phyloP scores from a whole-genome alignment of 1,139 yeast genomes.

The Protomyces inundatus region DNA sequence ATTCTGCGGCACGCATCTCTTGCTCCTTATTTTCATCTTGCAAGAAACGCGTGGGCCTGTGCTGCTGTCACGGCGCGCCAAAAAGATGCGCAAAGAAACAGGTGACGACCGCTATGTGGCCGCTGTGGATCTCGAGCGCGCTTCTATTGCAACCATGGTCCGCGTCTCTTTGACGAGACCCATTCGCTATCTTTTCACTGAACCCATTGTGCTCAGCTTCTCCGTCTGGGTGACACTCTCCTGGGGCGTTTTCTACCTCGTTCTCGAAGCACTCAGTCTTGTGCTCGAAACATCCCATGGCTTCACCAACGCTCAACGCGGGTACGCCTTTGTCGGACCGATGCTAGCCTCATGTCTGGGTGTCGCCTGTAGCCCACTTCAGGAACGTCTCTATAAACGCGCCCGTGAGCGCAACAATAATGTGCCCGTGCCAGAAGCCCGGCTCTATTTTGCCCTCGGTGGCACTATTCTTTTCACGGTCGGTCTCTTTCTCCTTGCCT shows the following conservation, averaged over 20 bases:
- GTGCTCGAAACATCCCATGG: constrained; percentile 63
- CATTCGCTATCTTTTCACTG: neutral
- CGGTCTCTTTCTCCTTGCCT: constrained; percentile 73
- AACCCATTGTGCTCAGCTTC: constrained; percentile 26
- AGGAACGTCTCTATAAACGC: constrained; percentile 10
- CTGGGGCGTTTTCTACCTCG: constrained; percentile 58
- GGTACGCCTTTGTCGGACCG: constrained; percentile 37
- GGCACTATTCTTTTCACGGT: constrained; percentile 64
- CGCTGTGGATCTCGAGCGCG: constrained; percentile 10
- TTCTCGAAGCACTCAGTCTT: constrained; percentile 70
- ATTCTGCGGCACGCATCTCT: constrained; percentile 47
- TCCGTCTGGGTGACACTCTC: constrained; percentile 48
- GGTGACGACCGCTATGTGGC: constrained; percentile 23
- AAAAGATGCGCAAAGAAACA: constrained; percentile 40
- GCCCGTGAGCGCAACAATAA: constrained; percentile 41
- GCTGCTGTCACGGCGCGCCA: constrained; percentile 54
- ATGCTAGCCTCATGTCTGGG: neutral
- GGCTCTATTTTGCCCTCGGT: constrained; percentile 55
- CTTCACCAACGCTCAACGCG: constrained; percentile 64
- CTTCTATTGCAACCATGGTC: neutral
- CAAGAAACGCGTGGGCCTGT: constrained; percentile 58
- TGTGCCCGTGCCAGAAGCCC: constrained; percentile 37
- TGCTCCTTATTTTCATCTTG: constrained; percentile 45
- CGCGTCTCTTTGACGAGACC: neutral
- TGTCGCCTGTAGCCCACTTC: constrained; percentile 44